Conservation (phyloP, 2,329 filamentous ascomycete genomes). For the Aureobasidium sp. region DNA sequence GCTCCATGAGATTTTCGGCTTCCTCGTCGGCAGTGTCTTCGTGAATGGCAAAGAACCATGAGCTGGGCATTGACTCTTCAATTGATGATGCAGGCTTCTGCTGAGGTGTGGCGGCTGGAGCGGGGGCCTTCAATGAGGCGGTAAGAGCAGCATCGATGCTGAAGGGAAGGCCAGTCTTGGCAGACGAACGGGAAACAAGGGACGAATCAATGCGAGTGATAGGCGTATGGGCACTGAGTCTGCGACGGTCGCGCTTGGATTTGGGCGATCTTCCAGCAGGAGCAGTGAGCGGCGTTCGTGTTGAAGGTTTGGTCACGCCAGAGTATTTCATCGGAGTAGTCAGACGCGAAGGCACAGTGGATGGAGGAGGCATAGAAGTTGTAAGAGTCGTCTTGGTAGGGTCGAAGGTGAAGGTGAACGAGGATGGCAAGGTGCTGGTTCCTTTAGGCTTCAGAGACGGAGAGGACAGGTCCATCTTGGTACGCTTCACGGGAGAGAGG, state of each 20-base stretch:
- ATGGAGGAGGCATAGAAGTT: constrained; percentile 35
- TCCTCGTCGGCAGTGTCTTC: constrained; percentile 87
- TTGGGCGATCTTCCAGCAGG: constrained; percentile 76
- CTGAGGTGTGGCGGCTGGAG: constrained; percentile 29
- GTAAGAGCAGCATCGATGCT: constrained; percentile 78
- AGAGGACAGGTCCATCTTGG: constrained; percentile 34
- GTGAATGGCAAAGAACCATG: constrained; percentile 90
- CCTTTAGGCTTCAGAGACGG: constrained; percentile 33
- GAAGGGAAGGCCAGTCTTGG: constrained; percentile 55
- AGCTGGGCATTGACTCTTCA: constrained; percentile 51
- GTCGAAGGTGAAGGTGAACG: constrained; percentile 22
- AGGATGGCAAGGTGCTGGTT: constrained; percentile 31
- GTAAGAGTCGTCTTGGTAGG: constrained; percentile 24
- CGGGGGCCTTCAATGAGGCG: constrained; percentile 58
- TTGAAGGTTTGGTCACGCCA: constrained; percentile 37
- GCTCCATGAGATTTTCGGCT: constrained; percentile 86
- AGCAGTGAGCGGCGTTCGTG: constrained; percentile 44
- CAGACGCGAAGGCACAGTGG: constrained; percentile 23
- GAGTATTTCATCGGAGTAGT: constrained; percentile 32
- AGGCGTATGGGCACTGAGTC: constrained; percentile 49
- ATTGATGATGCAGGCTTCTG: constrained; percentile 39
- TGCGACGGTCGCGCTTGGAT: constrained; percentile 62
- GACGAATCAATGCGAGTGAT: constrained; percentile 67
- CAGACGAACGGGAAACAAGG: constrained; percentile 45
- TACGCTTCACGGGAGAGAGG: constrained; percentile 48